phyloP scores from a whole-genome alignment of 2,329 filamentous ascomycete species.

The Pseudogymnoascus sp. region DNA sequence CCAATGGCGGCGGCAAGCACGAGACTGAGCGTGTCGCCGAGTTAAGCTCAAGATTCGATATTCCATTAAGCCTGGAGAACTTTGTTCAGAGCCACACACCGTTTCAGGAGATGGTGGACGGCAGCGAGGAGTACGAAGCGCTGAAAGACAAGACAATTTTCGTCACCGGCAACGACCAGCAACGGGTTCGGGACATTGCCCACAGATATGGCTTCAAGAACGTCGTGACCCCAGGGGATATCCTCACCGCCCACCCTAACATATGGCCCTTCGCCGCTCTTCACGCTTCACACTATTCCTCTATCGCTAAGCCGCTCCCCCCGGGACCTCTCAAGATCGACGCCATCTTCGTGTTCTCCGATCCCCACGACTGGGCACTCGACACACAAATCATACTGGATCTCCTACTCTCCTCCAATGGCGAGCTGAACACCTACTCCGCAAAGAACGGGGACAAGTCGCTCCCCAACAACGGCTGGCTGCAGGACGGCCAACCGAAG shows the following conservation, averaged over 20 bases:
- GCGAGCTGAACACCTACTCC: constrained; percentile 74
- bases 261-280: constrained; percentile 78
- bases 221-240: constrained; percentile 80
- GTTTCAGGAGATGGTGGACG: constrained; percentile 62
- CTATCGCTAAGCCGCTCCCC: constrained; percentile 52
- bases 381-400: constrained; percentile 82
- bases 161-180: constrained; percentile 63
- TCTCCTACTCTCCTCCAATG: constrained; percentile 68
- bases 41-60: constrained; percentile 56
- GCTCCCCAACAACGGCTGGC: constrained; percentile 70
- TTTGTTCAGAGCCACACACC: constrained; percentile 91
- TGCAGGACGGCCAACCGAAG: constrained; percentile 69
- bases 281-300: constrained; percentile 53
- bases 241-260: constrained; percentile 63
- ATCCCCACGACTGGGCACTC: constrained; percentile 91
- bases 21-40: constrained; percentile 68
- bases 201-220: constrained; percentile 65
- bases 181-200: constrained; percentile 25
- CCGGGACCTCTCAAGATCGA: constrained; percentile 64
- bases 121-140: constrained; percentile 44
- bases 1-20: constrained; percentile 85
- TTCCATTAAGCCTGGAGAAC: constrained; percentile 57
- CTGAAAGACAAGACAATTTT: constrained; percentile 60
- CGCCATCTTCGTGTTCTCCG: constrained; percentile 89
- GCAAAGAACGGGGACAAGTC: constrained; percentile 57